phyloP scores from a whole-genome alignment of 306 rosid genomes.

The Vigna trinervia region DNA sequence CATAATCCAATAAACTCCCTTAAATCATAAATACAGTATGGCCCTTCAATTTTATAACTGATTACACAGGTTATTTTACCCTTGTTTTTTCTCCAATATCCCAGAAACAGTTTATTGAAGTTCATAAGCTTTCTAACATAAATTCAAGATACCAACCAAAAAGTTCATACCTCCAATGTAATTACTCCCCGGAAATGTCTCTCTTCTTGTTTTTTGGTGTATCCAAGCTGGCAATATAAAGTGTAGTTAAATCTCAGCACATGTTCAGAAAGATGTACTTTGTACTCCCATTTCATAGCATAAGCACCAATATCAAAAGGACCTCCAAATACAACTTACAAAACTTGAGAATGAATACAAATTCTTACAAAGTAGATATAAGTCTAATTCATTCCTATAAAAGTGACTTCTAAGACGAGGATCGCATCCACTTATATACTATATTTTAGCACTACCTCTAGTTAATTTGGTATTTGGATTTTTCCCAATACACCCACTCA shows the following conservation, averaged over 20 bases:
- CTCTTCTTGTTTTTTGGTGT: conserved; percentile 70
- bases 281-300: background rate
- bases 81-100: conserved; percentile 13
- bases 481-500: too few relatives aligned
- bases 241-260: conserved; percentile 29
- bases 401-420: too few relatives aligned
- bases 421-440: too few relatives aligned
- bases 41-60: conserved; percentile 8
- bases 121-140: conserved; percentile 25
- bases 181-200: conserved; percentile 64
- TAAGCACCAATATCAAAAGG: conserved; percentile 4
- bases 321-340: conserved; percentile 17
- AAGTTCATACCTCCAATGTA: conserved; percentile 60
- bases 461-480: too few relatives aligned
- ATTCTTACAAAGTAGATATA: too few relatives aligned
- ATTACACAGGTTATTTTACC: conserved; percentile 27
- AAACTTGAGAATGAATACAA: background rate
- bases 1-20: too few relatives aligned
- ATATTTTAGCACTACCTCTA: too few relatives aligned
- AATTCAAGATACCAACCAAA: conserved; percentile 35
- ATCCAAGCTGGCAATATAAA: conserved; percentile 60
- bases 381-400: too few relatives aligned
- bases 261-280: conserved; percentile 11
- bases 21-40: conserved; percentile 9
- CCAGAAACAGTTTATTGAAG: conserved; percentile 25